Conservation (phyloP, 768 basidiomycete genomes). For the Filobasidium wieringae region DNA sequence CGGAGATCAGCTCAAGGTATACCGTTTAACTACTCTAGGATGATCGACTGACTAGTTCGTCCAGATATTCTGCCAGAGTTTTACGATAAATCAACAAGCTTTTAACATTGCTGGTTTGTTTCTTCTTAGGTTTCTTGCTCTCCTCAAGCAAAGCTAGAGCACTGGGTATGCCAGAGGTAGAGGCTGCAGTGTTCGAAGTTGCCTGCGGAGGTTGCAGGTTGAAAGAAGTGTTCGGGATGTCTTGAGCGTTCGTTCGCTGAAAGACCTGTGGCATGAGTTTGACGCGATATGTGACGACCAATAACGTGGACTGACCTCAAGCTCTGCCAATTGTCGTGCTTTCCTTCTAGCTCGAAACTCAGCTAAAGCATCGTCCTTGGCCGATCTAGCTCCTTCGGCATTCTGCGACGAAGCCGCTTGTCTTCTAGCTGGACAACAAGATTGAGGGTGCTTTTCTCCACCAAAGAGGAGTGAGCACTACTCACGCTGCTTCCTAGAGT, state of each 20-base stretch:
- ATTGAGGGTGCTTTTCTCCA: neutral
- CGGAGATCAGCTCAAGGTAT: neutral
- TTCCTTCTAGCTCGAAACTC: constrained; percentile 28
- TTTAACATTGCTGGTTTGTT: constrained; percentile 29
- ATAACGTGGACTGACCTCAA: constrained; percentile 24
- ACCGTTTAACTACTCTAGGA: neutral
- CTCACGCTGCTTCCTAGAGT: neutral
- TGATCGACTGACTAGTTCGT: constrained; percentile 25
- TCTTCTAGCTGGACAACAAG: neutral
- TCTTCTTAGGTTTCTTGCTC: constrained; percentile 22
- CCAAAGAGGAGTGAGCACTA: neutral
- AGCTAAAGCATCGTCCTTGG: neutral
- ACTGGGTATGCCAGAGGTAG: neutral
- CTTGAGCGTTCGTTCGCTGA: constrained; percentile 35
- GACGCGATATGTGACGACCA: neutral
- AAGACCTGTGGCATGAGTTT: neutral
- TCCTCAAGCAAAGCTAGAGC: neutral
- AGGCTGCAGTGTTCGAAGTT: neutral
- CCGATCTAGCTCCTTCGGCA: neutral
- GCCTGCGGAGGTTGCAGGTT: neutral
- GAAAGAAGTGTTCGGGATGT: constrained; percentile 30
- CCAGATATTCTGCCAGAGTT: constrained; percentile 30
- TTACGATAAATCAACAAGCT: constrained; percentile 30
- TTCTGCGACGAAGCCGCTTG: neutral
- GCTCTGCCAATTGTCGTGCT: constrained; percentile 26